These are phyloP conservation scores for Gigaspora rosea DNA, from an alignment of 192 early-diverging fungal species.

Conservation along the genomic window DNA sequence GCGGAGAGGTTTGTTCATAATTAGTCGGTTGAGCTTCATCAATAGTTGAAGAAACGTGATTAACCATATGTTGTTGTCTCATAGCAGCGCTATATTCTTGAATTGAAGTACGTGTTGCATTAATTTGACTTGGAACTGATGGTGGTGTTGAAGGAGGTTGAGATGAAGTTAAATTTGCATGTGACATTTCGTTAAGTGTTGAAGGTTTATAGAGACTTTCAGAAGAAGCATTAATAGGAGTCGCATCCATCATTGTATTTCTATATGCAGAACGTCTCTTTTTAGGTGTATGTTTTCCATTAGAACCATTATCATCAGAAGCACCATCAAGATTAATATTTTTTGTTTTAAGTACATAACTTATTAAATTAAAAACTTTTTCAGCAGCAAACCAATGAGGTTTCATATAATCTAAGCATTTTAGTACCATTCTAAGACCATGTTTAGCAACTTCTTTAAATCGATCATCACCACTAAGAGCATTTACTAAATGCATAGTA, in stretches of 20 bases:
- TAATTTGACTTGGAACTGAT: not conserved
- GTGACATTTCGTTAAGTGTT: too few species aligned
- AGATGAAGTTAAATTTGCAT: not conserved
- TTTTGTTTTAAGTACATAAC: not conserved
- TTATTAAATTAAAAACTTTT: not conserved
- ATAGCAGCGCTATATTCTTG: not conserved
- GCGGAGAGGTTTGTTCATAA: not conserved
- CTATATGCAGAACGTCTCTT: not conserved
- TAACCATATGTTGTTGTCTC: constrained; percentile 2
- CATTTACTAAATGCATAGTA: constrained; percentile 28
- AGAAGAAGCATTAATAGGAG: too few species aligned
- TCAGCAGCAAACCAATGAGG: constrained; percentile 8
- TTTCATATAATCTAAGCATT: constrained; percentile 26
- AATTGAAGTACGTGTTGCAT: not conserved
- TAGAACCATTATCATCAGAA: not conserved
- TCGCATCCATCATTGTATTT: not conserved
- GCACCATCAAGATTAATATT: constrained; percentile 24
- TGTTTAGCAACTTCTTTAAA: constrained; percentile 34
- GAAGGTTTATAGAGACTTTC: too few species aligned
- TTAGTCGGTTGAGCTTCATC: not conserved
- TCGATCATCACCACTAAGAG: constrained; percentile 32
- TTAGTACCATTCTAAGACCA: constrained; percentile 29
- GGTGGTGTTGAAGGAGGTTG: not conserved
- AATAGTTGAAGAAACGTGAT: not conserved
- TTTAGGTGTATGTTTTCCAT: not conserved